Evolutionary conservation across 257 asterid species (phyloP), one percentile per base, ranked within the genome.

Genomic region (Vinca minor): DNA sequence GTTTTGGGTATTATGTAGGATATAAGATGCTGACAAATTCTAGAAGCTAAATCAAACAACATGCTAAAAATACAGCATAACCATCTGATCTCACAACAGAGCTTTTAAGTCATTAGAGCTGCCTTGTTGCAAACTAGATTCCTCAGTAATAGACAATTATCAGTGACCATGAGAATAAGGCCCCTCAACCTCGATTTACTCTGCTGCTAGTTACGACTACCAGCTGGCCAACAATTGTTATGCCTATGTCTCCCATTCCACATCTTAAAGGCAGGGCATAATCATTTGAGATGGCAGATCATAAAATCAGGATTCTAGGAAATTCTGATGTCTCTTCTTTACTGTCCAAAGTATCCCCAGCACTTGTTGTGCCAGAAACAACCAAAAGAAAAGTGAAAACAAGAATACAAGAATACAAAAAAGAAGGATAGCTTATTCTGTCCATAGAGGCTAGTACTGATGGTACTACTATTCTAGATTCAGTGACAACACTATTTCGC

Each of bases 1-100:
- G 26, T 3, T 44, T 25, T 34, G 36, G 35, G 49, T 18, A 70
- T 68, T 29, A 63, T 53, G 59, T 31, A 41, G 41, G 21, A 66
- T 65, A 50, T 25, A 67, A 69, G 35, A 41, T 8, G 2, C 2
- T 18, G 5, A 14, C n/a, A 48, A 23, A 49, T 0, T 60, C 7
- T 31, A 25, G 64, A 38, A 26, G 15, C 21, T 23, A n/a, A 54
- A 54, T 6, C 23, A 28, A n/a, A n/a, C n/a, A 54, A 54, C 38
- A 54, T 17, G 46, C 32, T 15, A 13, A 12, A 63, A 20, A 18
- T 4, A 44, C 21, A 17, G 20, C 45, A 63, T 46, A n/a, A 28
- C 25, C 57, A 28, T 32, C 60, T 23, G 9, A 48, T 5, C 59
- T 21, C 14, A 47, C 11, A 45, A 21, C 39, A n/a, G 29, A 15